Evolutionary conservation across 257 asterid genomes (phyloP), one percentile per base, ranked within the genome.

Genomic region (Solanum ossicruentum): DNA sequence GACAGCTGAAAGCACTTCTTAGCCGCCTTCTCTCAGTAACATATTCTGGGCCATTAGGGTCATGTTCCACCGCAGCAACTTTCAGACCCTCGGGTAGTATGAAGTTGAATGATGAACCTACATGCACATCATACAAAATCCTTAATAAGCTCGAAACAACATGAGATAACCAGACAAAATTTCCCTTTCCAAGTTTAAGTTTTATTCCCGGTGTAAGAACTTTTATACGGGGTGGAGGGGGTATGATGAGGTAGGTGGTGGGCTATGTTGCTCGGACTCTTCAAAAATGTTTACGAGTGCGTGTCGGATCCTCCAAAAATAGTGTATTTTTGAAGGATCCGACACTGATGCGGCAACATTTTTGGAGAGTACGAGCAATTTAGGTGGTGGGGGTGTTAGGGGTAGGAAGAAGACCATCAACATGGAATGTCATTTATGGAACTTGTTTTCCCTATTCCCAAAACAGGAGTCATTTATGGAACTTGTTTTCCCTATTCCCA

Each of bases 101-200:
- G 67, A 90, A 96, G 91, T 88, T 94, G 92, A 94, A 96, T 49
- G 92, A 83, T 28, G 93, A 93, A 91, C 98, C 99, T 96, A 21
- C 16, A 47, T 17, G 39, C 45, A 28, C 12, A 83, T 26, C 73
- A 61, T 49, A 45, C 18, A 2, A 47, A 32, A 45, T 75, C 61
- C 61, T 75, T 47, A 75, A 21, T 23, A 47, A 21, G 21, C 2
- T 73, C 5, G 57, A 45, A 45, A 73, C 3, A 21, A 16, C 21
- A 77, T 51, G 63, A 23, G 82, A 51, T 0, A 21, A 15, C 21
- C 21, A 5, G 18, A 47, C 2, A 10, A 54, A 0, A 12, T 3
- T 21, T 12, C 21, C 17, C 41, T 0, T 45, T 73, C 12, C 10
- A 26, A 32, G 4, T 26, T 66, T 67, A 69, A 66, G 4, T 66